Conservation (phyloP, 129 eudicot genomes). For the Scalesia atractyloides region DNA sequence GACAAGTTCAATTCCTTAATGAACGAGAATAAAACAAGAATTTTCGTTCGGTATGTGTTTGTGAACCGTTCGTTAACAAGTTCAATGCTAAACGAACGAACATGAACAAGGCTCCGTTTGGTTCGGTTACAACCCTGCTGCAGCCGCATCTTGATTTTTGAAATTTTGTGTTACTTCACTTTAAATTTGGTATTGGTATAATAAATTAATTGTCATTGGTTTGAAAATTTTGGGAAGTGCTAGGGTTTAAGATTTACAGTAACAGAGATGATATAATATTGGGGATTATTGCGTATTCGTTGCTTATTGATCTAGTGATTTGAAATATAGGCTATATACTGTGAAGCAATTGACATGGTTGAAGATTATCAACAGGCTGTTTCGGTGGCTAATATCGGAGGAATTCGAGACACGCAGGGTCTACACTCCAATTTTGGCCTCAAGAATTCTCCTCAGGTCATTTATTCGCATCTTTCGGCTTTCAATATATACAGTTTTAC, state of each 20-base stretch:
- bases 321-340: slow-evolving; percentile 70
- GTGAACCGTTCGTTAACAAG: too few relatives aligned
- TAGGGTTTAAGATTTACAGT: slow-evolving; percentile 19
- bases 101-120: too few relatives aligned
- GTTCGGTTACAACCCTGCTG: too few relatives aligned
- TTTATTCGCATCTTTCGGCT: neutral
- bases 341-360: slow-evolving; percentile 88
- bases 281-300: neutral
- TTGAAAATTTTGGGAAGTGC: neutral
- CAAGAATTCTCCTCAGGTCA: slow-evolving; percentile 82
- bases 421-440: slow-evolving; percentile 71
- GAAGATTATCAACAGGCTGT: slow-evolving; percentile 94
- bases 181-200: neutral
- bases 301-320: neutral
- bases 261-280: neutral
- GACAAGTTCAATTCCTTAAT: too few relatives aligned
- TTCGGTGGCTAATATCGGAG: slow-evolving; percentile 84
- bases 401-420: slow-evolving; percentile 72
- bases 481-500: neutral
- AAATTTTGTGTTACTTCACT: neutral
- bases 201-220: neutral
- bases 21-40: too few relatives aligned
- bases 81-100: too few relatives aligned
- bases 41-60: too few relatives aligned
- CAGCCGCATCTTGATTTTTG: neutral